These are phyloP conservation scores for Hypoxylon crocopeplum DNA, from an alignment of 495 filamentous ascomycete genomes.

Conservation along the genomic window DNA sequence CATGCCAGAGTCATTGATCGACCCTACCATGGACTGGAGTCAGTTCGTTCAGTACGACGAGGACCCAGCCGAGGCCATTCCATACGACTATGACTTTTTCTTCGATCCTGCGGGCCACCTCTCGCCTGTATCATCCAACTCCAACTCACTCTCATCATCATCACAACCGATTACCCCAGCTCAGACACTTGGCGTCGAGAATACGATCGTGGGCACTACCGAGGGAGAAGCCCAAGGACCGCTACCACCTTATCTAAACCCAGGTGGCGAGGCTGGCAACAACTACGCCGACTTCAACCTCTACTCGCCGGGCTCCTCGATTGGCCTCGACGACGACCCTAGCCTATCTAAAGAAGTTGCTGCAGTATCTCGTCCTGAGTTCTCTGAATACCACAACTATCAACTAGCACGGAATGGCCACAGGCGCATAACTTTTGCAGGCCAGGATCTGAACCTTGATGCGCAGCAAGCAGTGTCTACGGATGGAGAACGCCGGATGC, in stretches of 20 bases:
- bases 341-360: slow-evolving; percentile 32
- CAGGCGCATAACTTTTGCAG: background rate
- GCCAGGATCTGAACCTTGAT: background rate
- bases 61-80: slow-evolving; percentile 37
- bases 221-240: slow-evolving; percentile 29
- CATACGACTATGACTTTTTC: slow-evolving; percentile 49
- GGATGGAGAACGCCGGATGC: background rate
- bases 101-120: slow-evolving; percentile 43
- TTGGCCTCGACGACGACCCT: slow-evolving; percentile 52
- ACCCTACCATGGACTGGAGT: slow-evolving; percentile 46
- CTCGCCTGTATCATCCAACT: slow-evolving; percentile 43
- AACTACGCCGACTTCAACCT: slow-evolving; percentile 60
- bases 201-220: slow-evolving; percentile 3
- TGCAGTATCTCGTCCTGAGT: slow-evolving; percentile 13
- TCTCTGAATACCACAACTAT: background rate
- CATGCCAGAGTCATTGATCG: slow-evolving; percentile 22
- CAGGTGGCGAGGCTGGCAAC: slow-evolving; percentile 46
- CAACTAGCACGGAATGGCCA: slow-evolving; percentile 12
- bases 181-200: slow-evolving; percentile 20
- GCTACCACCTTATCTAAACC: slow-evolving; percentile 52
- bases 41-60: slow-evolving; percentile 50
- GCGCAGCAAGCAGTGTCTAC: background rate
- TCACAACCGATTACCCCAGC: slow-evolving; percentile 47
- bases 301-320: slow-evolving; percentile 53
- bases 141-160: slow-evolving; percentile 42